Evolutionary conservation across 768 basidiomycete species (phyloP).

Genomic region (Suillus occidentalis): DNA sequence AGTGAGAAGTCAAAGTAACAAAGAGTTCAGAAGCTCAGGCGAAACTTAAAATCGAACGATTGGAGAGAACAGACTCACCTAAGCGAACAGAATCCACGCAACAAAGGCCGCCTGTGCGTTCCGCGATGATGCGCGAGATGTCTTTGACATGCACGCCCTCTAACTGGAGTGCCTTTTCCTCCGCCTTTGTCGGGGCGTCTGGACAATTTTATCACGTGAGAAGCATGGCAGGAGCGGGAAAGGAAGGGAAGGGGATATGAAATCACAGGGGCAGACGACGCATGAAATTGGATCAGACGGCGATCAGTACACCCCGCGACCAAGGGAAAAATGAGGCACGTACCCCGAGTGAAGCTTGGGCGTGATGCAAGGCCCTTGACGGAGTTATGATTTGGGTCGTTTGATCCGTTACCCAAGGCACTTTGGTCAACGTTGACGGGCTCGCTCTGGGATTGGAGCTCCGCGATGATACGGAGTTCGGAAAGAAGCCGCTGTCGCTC

Average conservation of each 20-base stretch:
- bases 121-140: constrained; percentile 19
- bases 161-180: constrained; percentile 21
- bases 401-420: not conserved
- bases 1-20: not conserved
- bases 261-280: not conserved
- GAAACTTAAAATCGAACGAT: not conserved
- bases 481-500: constrained; percentile 43
- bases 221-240: constrained; percentile 6
- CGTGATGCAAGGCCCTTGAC: not conserved
- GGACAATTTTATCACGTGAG: constrained; percentile 44
- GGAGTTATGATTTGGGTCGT: not conserved
- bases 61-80: not conserved
- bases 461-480: constrained; percentile 22
- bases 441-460: constrained; percentile 1
- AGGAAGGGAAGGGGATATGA: not conserved
- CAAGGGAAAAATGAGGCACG: not conserved
- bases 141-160: constrained; percentile 32
- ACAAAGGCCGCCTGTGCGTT: not conserved
- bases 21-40: not conserved
- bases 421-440: not conserved
- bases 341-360: constrained; percentile 8
- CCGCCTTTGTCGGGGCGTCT: constrained; percentile 31
- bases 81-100: constrained; percentile 3
- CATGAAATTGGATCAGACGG: not conserved
- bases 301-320: not conserved